Conservation (phyloP, 768 basidiomycete genomes). For the Tulasnella sp. region DNA sequence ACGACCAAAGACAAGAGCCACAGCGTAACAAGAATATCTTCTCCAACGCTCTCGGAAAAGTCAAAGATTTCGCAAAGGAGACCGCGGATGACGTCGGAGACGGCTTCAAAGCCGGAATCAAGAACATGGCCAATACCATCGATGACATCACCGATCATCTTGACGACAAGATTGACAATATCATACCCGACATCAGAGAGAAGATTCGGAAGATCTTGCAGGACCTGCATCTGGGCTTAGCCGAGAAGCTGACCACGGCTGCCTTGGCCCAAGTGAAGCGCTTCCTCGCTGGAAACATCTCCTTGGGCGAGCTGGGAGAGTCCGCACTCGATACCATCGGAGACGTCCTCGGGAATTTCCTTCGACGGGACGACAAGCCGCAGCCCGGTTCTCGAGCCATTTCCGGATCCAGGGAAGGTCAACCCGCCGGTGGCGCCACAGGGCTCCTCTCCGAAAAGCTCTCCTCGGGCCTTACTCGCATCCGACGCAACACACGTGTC, state of each 20-base stretch:
- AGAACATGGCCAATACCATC: constrained; percentile 12
- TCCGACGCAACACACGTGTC: constrained; percentile 17
- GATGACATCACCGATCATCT: constrained; percentile 18
- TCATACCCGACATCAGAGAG: constrained; percentile 20
- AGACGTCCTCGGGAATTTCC: background rate
- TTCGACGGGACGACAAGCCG: background rate
- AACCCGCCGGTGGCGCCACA: background rate
- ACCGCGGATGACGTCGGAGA: constrained; percentile 11
- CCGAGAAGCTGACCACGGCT: constrained; percentile 15
- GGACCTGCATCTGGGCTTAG: constrained; percentile 7
- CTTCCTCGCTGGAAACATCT: constrained; percentile 2
- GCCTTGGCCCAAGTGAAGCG: constrained; percentile 16
- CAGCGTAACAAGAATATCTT: constrained; percentile 19
- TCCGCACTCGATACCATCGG: constrained; percentile 1
- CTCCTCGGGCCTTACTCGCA: constrained; percentile 1
- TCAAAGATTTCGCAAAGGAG: constrained; percentile 3
- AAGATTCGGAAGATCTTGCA: constrained; percentile 5
- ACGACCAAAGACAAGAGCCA: background rate
- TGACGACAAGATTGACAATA: constrained; percentile 15
- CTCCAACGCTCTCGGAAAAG: constrained; percentile 1
- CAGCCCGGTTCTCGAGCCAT: background rate
- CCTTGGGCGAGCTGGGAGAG: constrained; percentile 12
- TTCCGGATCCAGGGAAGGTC: background rate
- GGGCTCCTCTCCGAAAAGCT: constrained; percentile 19
- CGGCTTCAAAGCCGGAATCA: background rate